Conservation (phyloP, 2,329 filamentous ascomycete genomes). For the Ophiosphaerella herpotricha region DNA sequence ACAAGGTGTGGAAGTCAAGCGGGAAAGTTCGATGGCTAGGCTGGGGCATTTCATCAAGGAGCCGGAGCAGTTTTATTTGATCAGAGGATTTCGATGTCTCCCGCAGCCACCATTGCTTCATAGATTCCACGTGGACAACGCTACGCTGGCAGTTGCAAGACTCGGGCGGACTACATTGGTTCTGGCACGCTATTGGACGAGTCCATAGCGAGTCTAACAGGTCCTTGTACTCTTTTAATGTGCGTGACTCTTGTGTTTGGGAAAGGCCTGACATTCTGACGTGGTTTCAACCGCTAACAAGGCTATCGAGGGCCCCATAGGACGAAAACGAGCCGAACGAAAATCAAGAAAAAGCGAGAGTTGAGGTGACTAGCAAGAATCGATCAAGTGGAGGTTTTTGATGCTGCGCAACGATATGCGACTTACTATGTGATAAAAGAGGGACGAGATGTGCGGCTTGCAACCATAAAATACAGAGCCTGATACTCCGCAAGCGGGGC, state of each 20-base stretch:
- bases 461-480: not conserved
- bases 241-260: not conserved
- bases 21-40: not conserved
- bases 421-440: not conserved
- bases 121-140: conserved; percentile 10
- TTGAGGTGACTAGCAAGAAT: not conserved
- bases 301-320: conserved; percentile 3
- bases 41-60: conserved; percentile 3
- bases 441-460: not conserved
- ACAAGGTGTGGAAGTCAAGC: conserved; percentile 3
- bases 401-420: not conserved
- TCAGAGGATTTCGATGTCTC: not conserved
- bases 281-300: conserved; percentile 8
- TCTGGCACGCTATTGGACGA: conserved; percentile 8
- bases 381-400: not conserved
- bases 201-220: conserved; percentile 11
- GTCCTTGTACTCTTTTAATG: conserved; percentile 1
- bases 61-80: conserved; percentile 2
- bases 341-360: too few species aligned
- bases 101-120: conserved; percentile 12
- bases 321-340: not conserved
- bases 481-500: not conserved
- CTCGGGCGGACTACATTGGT: conserved; percentile 1
- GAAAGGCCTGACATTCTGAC: conserved; percentile 1
- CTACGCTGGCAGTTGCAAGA: conserved; percentile 8